Evolutionary conservation across 2,329 filamentous ascomycete species (phyloP).

Genomic region (Dactylellina leptospora): DNA sequence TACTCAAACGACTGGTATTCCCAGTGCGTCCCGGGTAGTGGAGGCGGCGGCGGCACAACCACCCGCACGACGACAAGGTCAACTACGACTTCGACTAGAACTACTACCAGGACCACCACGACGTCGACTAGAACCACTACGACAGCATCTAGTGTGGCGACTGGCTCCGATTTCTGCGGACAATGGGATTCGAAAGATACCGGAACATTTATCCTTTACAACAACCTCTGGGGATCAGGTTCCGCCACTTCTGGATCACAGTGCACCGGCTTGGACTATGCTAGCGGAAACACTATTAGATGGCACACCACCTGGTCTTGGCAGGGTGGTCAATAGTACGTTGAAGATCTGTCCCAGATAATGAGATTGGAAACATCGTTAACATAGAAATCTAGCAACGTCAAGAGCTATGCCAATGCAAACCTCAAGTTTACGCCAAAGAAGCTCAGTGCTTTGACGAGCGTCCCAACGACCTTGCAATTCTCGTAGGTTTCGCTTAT

Average conservation of each 20-base stretch:
- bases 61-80: conserved; percentile 16
- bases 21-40: conserved; percentile 60
- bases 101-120: conserved; percentile 30
- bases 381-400: conserved; percentile 39
- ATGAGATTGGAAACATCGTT: neutral
- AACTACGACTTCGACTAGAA: conserved; percentile 12
- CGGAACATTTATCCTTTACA: conserved; percentile 44
- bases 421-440: conserved; percentile 58
- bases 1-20: conserved; percentile 62
- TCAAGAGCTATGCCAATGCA: conserved; percentile 57
- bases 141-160: conserved; percentile 7
- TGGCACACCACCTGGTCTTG: conserved; percentile 64
- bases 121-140: conserved; percentile 11
- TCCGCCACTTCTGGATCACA: conserved; percentile 62
- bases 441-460: conserved; percentile 59
- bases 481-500: conserved; percentile 59
- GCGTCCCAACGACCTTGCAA: conserved; percentile 61
- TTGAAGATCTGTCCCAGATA: neutral
- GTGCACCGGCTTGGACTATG: conserved; percentile 62
- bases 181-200: conserved; percentile 46
- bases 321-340: conserved; percentile 60
- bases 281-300: conserved; percentile 60
- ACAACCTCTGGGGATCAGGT: conserved; percentile 62
- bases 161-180: conserved; percentile 40
- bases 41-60: conserved; percentile 4